Conservation (phyloP, 257 asterid genomes). For the Eustoma russellianum region DNA sequence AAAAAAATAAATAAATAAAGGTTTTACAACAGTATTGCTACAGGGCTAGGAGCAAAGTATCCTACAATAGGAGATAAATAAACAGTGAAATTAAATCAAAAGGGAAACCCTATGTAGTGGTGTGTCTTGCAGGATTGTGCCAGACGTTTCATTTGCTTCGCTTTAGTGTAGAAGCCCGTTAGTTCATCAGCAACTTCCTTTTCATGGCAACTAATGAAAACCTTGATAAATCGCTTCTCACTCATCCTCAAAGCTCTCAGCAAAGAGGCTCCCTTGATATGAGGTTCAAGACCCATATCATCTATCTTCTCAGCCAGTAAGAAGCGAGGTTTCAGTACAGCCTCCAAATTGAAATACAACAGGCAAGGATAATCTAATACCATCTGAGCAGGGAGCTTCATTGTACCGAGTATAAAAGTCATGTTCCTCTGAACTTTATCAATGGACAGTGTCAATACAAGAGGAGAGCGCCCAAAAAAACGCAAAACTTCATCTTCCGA, state of each 20-base stretch:
- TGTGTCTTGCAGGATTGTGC: slow-evolving; percentile 65
- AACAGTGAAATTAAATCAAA: slow-evolving; percentile 24
- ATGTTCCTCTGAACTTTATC: slow-evolving; percentile 78
- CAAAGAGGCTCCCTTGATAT: slow-evolving; percentile 46
- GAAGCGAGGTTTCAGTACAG: slow-evolving; percentile 50
- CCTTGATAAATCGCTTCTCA: slow-evolving; percentile 50
- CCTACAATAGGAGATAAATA: not conserved
- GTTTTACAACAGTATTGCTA: too few relatives aligned
- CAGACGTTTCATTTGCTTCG: slow-evolving; percentile 53
- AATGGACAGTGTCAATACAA: slow-evolving; percentile 50
- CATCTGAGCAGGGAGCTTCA: slow-evolving; percentile 48
- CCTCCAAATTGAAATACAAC: slow-evolving; percentile 51
- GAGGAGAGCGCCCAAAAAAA: slow-evolving; percentile 58
- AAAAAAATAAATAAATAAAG: too few relatives aligned
- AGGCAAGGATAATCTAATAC: slow-evolving; percentile 38
- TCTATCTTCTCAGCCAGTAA: slow-evolving; percentile 52
- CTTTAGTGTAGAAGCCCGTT: slow-evolving; percentile 27
- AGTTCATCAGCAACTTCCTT: slow-evolving; percentile 40
- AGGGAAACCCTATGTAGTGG: slow-evolving; percentile 47
- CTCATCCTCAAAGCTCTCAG: slow-evolving; percentile 68
- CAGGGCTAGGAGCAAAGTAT: not conserved
- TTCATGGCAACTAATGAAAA: slow-evolving; percentile 49
- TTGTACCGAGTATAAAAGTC: slow-evolving; percentile 52
- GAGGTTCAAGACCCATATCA: slow-evolving; percentile 61
- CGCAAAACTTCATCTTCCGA: slow-evolving; percentile 46